Base-by-base conservation (phyloP, 2,329 filamentous ascomycete genomes). In the Tolypocladium tropicale region DNA sequence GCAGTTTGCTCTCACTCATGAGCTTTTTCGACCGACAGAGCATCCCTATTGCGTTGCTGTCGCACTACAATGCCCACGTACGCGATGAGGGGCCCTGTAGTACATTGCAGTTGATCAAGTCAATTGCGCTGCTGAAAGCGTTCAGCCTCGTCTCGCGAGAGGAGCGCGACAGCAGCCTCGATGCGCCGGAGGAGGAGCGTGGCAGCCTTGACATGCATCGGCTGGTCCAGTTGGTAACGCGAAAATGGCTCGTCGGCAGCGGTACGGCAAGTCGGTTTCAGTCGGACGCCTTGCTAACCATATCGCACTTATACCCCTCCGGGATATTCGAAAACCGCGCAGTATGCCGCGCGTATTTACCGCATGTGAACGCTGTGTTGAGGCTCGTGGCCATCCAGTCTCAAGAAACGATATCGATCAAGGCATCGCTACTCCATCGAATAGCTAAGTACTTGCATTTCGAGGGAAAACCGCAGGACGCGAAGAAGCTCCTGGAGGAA, bases 181-280 rank as follows among this genome's bases (percentile, higher is more conserved):
- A n/a, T n/a, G n/a, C n/a, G n/a, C n/a, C n/a, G n/a, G n/a, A n/a
- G n/a, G n/a, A n/a, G n/a, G n/a, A n/a, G n/a, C n/a, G 48, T 7
- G 14, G 56, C 9, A 53, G 23, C 25, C 54, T 67, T 2, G 56
- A 65, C 41, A 66, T 72, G 57, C 70, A 72, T 56, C 61, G 67
- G 14, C 65, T 72, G 0, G 68, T 71, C 3, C 69, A 72, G 49
- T 43, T 71, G 28, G 63, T 67, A 0, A 68, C 67, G 0, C 66
- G 57, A 21, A 69, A 66, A 49, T 69, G 68, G 62, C 63, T 71
- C 23, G 10, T 54, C 4, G 43, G 14, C 25, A 30, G 32, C 18
- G 39, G 32, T 5, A 28, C 4, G 21, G 41, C 9, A 4, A 41
- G 52, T 30, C 41, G 10, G 7, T 56, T 56, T 41, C 34, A 32